Evolutionary conservation across 2,329 filamentous ascomycete species (phyloP).

Genomic region (Neospermospora avenae): DNA sequence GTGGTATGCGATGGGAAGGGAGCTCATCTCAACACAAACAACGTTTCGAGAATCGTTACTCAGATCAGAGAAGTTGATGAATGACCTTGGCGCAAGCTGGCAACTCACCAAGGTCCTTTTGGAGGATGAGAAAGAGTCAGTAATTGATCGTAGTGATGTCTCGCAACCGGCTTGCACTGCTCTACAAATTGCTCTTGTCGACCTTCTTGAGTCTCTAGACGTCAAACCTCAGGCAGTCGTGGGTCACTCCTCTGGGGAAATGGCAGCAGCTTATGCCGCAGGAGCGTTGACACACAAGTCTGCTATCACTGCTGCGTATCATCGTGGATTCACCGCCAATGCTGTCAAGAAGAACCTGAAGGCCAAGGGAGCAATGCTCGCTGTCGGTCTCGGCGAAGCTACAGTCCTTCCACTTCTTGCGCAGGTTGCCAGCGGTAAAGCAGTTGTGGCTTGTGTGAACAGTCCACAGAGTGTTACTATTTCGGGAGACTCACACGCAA

Average conservation of each 20-base stretch:
- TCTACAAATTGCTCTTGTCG: constrained; percentile 31
- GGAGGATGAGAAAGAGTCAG: not conserved
- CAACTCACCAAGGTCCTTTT: not conserved
- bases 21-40: not conserved
- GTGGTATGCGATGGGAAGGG: not conserved
- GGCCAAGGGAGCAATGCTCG: constrained; percentile 48
- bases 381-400: constrained; percentile 39
- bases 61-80: not conserved
- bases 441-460: constrained; percentile 36
- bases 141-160: not conserved
- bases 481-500: constrained; percentile 18
- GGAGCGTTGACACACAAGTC: constrained; percentile 22
- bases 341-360: constrained; percentile 19
- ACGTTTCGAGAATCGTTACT: not conserved
- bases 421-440: not conserved
- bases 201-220: constrained; percentile 22
- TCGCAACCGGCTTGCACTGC: constrained; percentile 25
- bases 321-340: constrained; percentile 10
- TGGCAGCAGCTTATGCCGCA: constrained; percentile 38
- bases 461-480: constrained; percentile 26
- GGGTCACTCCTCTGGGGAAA: constrained; percentile 34
- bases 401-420: not conserved
- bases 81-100: not conserved
- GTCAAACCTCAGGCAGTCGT: constrained; percentile 25
- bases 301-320: constrained; percentile 20